These are phyloP conservation scores for Monilinia fructigena DNA, from an alignment of 2,329 filamentous ascomycete species.

Conservation along the genomic window DNA sequence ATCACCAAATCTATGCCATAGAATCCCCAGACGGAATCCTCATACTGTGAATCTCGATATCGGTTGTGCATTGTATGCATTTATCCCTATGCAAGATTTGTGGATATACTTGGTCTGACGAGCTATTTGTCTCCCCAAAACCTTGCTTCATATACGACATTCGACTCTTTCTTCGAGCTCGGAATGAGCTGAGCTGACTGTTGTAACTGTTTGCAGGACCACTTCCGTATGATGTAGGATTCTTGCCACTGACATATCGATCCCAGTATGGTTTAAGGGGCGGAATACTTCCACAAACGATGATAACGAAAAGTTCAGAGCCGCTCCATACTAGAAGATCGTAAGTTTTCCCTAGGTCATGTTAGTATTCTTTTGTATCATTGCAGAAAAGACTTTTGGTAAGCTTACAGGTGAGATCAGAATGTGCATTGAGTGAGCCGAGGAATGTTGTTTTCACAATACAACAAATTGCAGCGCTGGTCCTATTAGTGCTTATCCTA, in stretches of 20 bases:
- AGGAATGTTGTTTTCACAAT: slow-evolving; percentile 22
- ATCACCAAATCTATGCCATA: not conserved
- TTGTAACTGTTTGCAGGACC: slow-evolving; percentile 1
- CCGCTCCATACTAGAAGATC: slow-evolving; percentile 19
- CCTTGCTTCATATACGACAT: slow-evolving; percentile 14
- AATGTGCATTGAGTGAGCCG: slow-evolving; percentile 9
- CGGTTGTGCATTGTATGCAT: slow-evolving; percentile 15
- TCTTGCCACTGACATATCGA: not conserved
- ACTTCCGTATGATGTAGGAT: not conserved
- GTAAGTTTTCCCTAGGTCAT: slow-evolving; percentile 12
- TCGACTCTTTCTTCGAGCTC: slow-evolving; percentile 3
- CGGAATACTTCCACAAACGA: slow-evolving; percentile 23
- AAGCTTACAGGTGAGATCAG: slow-evolving; percentile 21
- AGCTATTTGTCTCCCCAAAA: not conserved
- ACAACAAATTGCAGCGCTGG: slow-evolving; percentile 21
- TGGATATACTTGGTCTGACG: not conserved
- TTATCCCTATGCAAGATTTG: slow-evolving; percentile 15
- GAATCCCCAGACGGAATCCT: not conserved
- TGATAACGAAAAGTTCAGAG: slow-evolving; percentile 20
- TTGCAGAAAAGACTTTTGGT: not conserved
- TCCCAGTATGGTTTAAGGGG: slow-evolving; percentile 21
- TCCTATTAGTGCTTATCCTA: slow-evolving; percentile 4
- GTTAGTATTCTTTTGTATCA: not conserved
- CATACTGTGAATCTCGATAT: slow-evolving; percentile 18
- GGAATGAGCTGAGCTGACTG: slow-evolving; percentile 7